Base-by-base conservation (phyloP, 164 flowering plant species). In the Dillenia turbinata region DNA sequence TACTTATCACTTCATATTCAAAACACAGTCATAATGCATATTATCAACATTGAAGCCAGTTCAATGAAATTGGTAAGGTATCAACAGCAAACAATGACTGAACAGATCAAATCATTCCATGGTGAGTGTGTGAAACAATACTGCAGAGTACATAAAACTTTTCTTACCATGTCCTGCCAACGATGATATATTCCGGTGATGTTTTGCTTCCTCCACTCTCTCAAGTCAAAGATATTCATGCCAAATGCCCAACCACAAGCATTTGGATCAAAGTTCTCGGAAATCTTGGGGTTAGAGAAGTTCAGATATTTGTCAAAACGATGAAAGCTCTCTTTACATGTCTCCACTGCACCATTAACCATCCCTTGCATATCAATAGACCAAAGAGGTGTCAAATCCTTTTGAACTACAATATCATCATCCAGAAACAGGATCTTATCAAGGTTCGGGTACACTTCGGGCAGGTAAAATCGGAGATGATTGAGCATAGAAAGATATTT, bases 171-270 rank as follows among this genome's bases (percentile, higher is more conserved):
- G 66, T 85, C 82, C 78, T 94, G 99, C 99, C 99, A 94, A 12
- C 64, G 75, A 67, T 94, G 99, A 77, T 94, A 94, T 58, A 91
- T 83, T 63, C 94, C 93, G 26, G 99, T 94, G 61, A 91, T 85
- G 70, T 91, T 75, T 44, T 81, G 84, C 77, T 73, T 88, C 77
- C 67, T 87, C 97, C 99, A 94, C 68, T 84, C 89, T 64, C 79
- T 81, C 74, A 94, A 73, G 81, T 94, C 97, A 69, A 94, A 94
- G 54, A 94, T 79, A 71, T 94, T 94, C 97, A 94, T 91, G 46
- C 99, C 99, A 74, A 73, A 94, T 52, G 99, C 99, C 99, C 97
- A 91, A 15, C 96, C 99, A 79, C 99, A 94, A 48, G 97, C 97
- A 74, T 79, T 85, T 62, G 92, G 91, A 69, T 86, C 81, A 68